These are phyloP conservation scores for Picea abies DNA, from an alignment of 83 land plant genomes.

Conservation along the genomic window DNA sequence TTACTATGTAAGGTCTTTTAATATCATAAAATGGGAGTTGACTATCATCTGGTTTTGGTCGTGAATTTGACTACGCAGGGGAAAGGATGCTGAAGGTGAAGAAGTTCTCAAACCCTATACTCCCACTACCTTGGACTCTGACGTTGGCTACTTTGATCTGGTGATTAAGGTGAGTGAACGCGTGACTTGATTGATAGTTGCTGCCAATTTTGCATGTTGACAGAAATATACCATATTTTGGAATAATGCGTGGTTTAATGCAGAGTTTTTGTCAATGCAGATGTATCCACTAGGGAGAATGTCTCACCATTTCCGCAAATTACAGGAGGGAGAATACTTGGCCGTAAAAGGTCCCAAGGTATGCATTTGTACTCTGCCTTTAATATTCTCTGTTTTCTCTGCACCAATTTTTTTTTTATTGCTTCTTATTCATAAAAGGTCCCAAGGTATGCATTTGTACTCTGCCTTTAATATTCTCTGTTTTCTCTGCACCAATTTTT, in stretches of 20 bases:
- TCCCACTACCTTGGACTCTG: constrained; percentile 96
- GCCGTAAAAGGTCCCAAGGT: constrained; percentile 95
- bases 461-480: neutral
- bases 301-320: constrained; percentile 86
- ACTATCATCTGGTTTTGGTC: neutral
- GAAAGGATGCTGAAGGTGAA: constrained; percentile 71
- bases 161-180: constrained; percentile 81
- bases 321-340: constrained; percentile 82
- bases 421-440: no score
- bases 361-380: neutral
- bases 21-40: neutral
- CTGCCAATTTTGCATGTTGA: neutral
- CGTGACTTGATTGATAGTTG: neutral
- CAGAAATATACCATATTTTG: neutral
- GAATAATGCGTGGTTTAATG: constrained; percentile 8
- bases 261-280: constrained; percentile 26
- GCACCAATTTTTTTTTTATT: no score
- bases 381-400: neutral
- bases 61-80: constrained; percentile 39
- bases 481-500: neutral
- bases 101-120: constrained; percentile 95
- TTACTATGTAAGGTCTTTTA: neutral
- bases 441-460: constrained; percentile 68
- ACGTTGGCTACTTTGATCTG: constrained; percentile 87
- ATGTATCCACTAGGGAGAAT: constrained; percentile 93